Evolutionary conservation across 2,329 filamentous ascomycete species (phyloP).

Genomic region (Aquanectria penicillioides): DNA sequence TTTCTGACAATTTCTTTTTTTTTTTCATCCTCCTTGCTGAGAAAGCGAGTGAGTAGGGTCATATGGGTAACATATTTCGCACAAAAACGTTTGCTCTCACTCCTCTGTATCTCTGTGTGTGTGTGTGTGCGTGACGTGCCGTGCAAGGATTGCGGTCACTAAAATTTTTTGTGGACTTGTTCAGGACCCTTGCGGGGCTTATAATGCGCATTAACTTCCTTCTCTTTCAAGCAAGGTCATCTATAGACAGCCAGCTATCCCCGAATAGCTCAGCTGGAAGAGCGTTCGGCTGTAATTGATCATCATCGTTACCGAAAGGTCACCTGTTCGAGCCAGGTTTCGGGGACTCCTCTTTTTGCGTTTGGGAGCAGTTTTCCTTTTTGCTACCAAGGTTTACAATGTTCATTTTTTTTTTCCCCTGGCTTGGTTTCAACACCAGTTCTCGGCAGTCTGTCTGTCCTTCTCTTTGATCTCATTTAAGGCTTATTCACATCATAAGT

Average conservation of each 20-base stretch:
- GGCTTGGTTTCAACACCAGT: neutral
- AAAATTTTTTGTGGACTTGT: neutral
- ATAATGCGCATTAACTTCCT: neutral
- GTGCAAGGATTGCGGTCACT: too few relatives aligned
- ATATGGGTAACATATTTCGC: too few relatives aligned
- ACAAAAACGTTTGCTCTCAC: too few relatives aligned
- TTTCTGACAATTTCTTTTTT: neutral
- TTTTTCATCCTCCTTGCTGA: neutral
- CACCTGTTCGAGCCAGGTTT: constrained; percentile 42
- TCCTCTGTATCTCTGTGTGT: too few relatives aligned
- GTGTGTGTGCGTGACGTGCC: too few relatives aligned
- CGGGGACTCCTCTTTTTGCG: constrained; percentile 34
- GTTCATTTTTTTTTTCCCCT: neutral
- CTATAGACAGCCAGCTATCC: constrained; percentile 20
- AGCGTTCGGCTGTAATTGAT: constrained; percentile 40
- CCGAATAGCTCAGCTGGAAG: constrained; percentile 43
- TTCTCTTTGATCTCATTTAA: neutral
- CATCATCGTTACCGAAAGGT: constrained; percentile 35
- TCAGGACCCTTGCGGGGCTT: neutral
- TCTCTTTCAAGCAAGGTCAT: constrained; percentile 15
- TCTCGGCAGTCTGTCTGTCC: neutral
- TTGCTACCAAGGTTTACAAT: neutral
- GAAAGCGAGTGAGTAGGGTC: too few relatives aligned
- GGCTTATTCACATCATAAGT: too few relatives aligned
- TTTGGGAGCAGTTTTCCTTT: neutral